These are phyloP conservation scores for Zygotorulaspora florentina DNA, from an alignment of 805 yeast genomes.

Conservation along the genomic window DNA sequence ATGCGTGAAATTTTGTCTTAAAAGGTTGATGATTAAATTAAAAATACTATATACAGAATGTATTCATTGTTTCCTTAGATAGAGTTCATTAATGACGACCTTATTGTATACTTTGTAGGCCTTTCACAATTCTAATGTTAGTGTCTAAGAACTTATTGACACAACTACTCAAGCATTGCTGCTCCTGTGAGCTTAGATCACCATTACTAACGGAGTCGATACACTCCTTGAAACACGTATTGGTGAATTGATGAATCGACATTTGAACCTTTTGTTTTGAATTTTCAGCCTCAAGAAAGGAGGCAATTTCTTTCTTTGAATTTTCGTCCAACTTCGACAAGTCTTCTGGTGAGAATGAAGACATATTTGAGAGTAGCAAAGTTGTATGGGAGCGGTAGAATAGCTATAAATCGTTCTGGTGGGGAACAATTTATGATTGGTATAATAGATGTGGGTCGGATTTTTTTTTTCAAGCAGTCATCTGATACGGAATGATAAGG, in stretches of 20 bases:
- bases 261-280: conserved; percentile 83
- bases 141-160: conserved; percentile 83
- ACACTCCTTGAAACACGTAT: conserved; percentile 87
- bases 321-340: conserved; percentile 54
- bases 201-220: conserved; percentile 46
- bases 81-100: neutral
- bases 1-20: neutral
- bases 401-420: neutral
- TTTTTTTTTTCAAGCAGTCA: no score
- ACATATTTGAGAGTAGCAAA: conserved; percentile 19
- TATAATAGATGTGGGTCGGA: no score
- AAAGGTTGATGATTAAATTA: neutral
- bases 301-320: conserved; percentile 67
- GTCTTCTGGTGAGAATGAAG: conserved; percentile 39
- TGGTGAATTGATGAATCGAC: conserved; percentile 84
- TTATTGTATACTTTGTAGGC: conserved; percentile 33
- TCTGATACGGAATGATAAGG: no score
- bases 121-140: conserved; percentile 75
- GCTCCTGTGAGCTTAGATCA: conserved; percentile 55
- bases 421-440: no score
- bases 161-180: conserved; percentile 72
- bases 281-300: conserved; percentile 76
- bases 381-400: neutral
- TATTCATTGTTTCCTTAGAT: neutral
- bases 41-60: neutral